phyloP scores from a whole-genome alignment of 805 yeast species.

The Wickerhamomyces subpelliculosus region DNA sequence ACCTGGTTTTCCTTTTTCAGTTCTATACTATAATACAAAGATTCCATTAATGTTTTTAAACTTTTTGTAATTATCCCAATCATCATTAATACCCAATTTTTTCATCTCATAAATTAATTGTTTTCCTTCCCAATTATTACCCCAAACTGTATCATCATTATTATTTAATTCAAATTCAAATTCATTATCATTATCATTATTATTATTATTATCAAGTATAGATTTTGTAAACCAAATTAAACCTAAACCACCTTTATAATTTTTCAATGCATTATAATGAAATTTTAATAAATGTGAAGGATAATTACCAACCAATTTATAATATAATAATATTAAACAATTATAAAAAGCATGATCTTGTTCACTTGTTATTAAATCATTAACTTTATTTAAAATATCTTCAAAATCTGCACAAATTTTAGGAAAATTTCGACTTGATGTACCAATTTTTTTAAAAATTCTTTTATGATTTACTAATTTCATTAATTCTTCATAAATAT shows the following conservation, averaged over 20 bases:
- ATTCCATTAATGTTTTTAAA: neutral
- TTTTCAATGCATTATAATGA: constrained; percentile 7
- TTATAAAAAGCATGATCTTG: constrained; percentile 9
- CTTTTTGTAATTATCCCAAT: neutral
- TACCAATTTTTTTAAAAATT: constrained; percentile 27
- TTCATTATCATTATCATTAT: neutral
- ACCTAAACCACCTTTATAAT: neutral
- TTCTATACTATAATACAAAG: neutral
- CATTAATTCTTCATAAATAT: constrained; percentile 30
- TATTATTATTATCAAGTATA: neutral
- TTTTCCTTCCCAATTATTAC: neutral
- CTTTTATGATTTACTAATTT: constrained; percentile 40
- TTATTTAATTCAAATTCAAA: neutral
- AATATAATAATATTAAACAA: constrained; percentile 11
- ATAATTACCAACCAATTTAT: constrained; percentile 16
- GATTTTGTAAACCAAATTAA: neutral
- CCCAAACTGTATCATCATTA: neutral
- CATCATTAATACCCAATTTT: neutral
- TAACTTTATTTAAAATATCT: constrained; percentile 26
- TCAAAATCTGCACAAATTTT: constrained; percentile 39
- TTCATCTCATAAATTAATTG: neutral
- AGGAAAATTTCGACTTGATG: constrained; percentile 41
- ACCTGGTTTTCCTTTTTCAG: neutral
- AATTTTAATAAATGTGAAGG: constrained; percentile 10
- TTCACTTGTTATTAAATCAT: neutral